Percentiles rank a stretch among this genome's conserved stretches.
Conservation (phyloP, 1,139 yeast species). For the Hansenula lynferdii region DNA sequence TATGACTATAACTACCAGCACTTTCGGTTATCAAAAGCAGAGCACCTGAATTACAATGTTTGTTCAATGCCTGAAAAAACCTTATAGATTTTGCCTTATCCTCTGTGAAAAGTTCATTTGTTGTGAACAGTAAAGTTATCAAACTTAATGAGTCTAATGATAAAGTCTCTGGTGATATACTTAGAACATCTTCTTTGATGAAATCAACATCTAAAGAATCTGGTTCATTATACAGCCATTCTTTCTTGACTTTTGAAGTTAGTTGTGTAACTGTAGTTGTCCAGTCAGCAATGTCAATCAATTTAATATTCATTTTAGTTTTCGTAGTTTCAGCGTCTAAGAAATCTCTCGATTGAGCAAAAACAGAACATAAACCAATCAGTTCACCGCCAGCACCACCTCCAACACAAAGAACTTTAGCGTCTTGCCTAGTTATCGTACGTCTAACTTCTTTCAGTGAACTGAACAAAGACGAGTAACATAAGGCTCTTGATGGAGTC, state of each 20-base stretch:
- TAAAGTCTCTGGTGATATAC: constrained; percentile 19
- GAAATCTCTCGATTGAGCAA: constrained; percentile 44
- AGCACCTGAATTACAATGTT: constrained; percentile 48
- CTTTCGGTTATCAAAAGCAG: constrained; percentile 71
- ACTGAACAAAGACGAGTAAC: constrained; percentile 64
- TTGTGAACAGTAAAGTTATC: constrained; percentile 75
- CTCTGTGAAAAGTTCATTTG: constrained; percentile 78
- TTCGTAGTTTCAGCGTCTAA: constrained; percentile 13
- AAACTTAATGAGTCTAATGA: constrained; percentile 30
- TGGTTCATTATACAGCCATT: constrained; percentile 45
- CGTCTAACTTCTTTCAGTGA: constrained; percentile 39
- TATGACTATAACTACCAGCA: constrained; percentile 87
- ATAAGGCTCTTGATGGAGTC: constrained; percentile 79
- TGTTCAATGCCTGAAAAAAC: constrained; percentile 48
- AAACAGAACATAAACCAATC: constrained; percentile 62
- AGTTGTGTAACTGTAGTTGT: constrained; percentile 42
- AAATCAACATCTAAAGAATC: constrained; percentile 40
- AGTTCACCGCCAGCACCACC: constrained; percentile 91
- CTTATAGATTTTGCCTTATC: constrained; percentile 57
- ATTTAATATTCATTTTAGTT: constrained; percentile 37
- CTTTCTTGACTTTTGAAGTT: constrained; percentile 35
- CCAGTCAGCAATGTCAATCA: constrained; percentile 85
- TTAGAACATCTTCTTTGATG: constrained; percentile 44
- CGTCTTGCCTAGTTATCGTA: constrained; percentile 7
- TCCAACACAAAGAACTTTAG: constrained; percentile 60